Conservation (phyloP, 148 eudicot species). For the Fagopyrum tataricum region DNA sequence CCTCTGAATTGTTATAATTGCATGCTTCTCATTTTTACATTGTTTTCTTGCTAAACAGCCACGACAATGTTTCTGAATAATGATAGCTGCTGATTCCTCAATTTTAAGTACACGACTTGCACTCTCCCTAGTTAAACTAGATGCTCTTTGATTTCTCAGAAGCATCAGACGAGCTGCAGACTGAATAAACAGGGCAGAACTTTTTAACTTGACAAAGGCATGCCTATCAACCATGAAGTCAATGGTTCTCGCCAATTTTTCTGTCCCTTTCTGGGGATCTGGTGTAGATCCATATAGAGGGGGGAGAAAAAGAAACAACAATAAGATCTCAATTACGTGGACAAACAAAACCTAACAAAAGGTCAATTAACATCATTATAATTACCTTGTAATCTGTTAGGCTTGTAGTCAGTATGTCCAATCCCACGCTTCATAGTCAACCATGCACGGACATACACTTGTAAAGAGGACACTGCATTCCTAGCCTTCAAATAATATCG, state of each 20-base stretch:
- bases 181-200: slow-evolving; percentile 41
- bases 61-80: slow-evolving; percentile 58
- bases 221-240: slow-evolving; percentile 45
- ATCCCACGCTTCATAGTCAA: slow-evolving; percentile 28
- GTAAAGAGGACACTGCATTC: slow-evolving; percentile 41
- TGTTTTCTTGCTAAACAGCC: slow-evolving; percentile 33
- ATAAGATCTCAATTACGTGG: neutral
- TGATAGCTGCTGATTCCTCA: slow-evolving; percentile 48
- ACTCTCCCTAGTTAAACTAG: slow-evolving; percentile 14
- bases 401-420: slow-evolving; percentile 15
- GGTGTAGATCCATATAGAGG: neutral
- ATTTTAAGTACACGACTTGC: slow-evolving; percentile 14
- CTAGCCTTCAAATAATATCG: slow-evolving; percentile 32
- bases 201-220: slow-evolving; percentile 44
- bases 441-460: slow-evolving; percentile 51
- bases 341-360: neutral
- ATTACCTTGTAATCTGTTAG: slow-evolving; percentile 9
- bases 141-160: slow-evolving; percentile 21
- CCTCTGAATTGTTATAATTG: slow-evolving; percentile 49
- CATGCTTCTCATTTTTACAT: slow-evolving; percentile 38
- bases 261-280: slow-evolving; percentile 29
- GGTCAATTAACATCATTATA: neutral
- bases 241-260: slow-evolving; percentile 24
- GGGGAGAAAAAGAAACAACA: neutral
- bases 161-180: slow-evolving; percentile 38